Conservation (phyloP, 2,329 filamentous ascomycete species). For the Helotiales sp. region DNA sequence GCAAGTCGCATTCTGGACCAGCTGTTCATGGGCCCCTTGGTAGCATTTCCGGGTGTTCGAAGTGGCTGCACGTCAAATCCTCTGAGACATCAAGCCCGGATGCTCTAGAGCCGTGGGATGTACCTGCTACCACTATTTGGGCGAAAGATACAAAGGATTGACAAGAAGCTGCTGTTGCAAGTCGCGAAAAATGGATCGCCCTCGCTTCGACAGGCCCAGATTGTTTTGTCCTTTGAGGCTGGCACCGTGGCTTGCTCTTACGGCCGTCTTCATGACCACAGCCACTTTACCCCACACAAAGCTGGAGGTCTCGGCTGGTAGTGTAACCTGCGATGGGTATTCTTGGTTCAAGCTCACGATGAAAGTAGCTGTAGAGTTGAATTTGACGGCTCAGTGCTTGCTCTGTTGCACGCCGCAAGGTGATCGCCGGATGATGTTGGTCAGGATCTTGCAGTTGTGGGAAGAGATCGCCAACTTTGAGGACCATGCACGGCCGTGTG, state of each 20-base stretch:
- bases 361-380: background rate
- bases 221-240: background rate
- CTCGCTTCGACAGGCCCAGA: background rate
- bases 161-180: background rate
- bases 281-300: background rate
- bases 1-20: background rate
- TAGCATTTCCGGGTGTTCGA: background rate
- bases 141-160: background rate
- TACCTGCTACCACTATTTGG: background rate
- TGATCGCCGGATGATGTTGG: background rate
- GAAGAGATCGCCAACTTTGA: background rate
- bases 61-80: background rate
- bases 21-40: background rate
- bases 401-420: conserved; percentile 1
- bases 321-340: conserved; percentile 1
- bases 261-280: background rate
- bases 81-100: background rate
- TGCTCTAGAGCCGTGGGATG: background rate
- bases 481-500: background rate
- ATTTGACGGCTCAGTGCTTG: background rate
- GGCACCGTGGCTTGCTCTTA: background rate
- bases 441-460: background rate
- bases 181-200: conserved; percentile 1
- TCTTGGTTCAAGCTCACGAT: background rate
- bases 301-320: background rate